Base-by-base conservation (phyloP, 495 filamentous ascomycete genomes). In the Apodospora peruviana region DNA sequence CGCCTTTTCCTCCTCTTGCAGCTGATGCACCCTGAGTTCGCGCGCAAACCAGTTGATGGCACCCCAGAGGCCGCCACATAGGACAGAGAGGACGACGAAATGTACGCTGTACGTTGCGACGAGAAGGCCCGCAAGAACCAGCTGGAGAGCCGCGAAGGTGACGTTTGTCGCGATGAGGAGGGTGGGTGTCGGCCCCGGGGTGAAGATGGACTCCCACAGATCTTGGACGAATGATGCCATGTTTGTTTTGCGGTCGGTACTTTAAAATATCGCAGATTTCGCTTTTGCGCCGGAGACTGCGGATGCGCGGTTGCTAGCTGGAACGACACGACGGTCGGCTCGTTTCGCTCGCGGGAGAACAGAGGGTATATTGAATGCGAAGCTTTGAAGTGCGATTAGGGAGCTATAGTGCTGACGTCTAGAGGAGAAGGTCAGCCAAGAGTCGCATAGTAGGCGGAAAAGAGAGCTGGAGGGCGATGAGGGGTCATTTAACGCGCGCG, bases 41-140 rank as follows among this genome's bases (percentile, higher is more conserved):
- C 65, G 63, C 35, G 90, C 88, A 60, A 98, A 98, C 93, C 93
- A 98, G 70, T 96, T 96, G 68, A 98, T 95, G 18, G 83, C 80
- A 67, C 77, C 86, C 93, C 93, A 98, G 20, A 98, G 76, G 0
- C 87, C 86, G 1, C 69, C 90, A 34, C 81, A 87, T 8, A 98
- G 71, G 40, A 81, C 61, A 5, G 87, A 93, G 5, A 98, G 75
- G 43, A 88, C 74, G 43, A 88, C 55, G 57, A 97, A 97, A 72
- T 98, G 93, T 22, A 91, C 73, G 69, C 86, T 93, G 67, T 84
- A 82, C 4, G 93, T 98, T 25, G 81, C 86, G 45, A 88, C 51
- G 29, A 96, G 79, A 43, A 98, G 84, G 23, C 66, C 58, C 51
- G 90, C 66, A 50, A 98, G 81, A 24, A 95, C 74, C 36, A 83